These are phyloP conservation scores for Nannizziopsis barbatae DNA, from an alignment of 2,329 filamentous ascomycete genomes.

Conservation along the genomic window DNA sequence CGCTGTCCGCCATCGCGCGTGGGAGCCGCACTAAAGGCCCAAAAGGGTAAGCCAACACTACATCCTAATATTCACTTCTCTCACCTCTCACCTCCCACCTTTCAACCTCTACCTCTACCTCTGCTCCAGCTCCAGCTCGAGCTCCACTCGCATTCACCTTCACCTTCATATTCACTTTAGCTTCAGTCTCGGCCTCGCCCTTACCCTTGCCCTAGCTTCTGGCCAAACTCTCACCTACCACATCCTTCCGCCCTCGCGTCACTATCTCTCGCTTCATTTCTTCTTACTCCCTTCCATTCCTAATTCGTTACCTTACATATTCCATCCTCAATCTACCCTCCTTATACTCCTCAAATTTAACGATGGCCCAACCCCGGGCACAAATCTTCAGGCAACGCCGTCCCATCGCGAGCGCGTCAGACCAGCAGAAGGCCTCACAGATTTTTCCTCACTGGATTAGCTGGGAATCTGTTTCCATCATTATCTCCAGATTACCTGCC, in stretches of 20 bases:
- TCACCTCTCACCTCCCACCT: not conserved
- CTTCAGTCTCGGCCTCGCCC: not conserved
- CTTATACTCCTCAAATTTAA: not conserved
- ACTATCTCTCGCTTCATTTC: not conserved
- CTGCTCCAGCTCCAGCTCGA: too few relatives aligned
- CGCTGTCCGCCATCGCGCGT: not conserved
- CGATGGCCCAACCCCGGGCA: conserved; percentile 1
- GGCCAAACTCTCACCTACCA: not conserved
- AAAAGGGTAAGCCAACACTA: conserved; percentile 4
- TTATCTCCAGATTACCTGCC: conserved; percentile 26
- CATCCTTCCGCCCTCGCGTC: not conserved
- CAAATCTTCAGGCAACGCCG: not conserved
- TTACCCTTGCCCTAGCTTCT: not conserved
- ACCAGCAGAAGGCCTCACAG: not conserved
- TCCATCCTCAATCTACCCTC: not conserved
- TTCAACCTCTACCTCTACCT: not conserved
- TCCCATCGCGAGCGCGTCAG: conserved; percentile 1
- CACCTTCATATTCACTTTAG: not conserved
- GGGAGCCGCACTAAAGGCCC: not conserved
- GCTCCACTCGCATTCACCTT: not conserved
- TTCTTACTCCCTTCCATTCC: not conserved
- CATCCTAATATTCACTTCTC: not conserved
- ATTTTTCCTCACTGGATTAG: conserved; percentile 26
- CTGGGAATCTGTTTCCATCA: conserved; percentile 33
- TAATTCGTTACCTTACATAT: not conserved